Conservation (phyloP, 345 rosid genomes). For the Sonneratia alba region DNA sequence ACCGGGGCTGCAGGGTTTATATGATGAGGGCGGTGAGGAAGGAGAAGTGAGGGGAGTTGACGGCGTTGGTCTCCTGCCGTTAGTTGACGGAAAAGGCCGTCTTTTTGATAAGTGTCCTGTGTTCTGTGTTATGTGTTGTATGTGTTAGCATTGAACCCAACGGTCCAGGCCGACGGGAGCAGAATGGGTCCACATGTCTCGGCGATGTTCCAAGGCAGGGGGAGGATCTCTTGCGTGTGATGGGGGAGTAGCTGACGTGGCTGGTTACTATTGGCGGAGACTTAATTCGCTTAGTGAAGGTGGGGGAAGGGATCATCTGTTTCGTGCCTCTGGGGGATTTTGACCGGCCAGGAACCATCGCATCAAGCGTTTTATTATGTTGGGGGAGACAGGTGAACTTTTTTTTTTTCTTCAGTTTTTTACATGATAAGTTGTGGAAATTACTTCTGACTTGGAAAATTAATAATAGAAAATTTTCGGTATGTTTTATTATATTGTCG, state of each 20-base stretch:
- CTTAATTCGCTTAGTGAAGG: neutral
- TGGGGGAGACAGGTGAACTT: too few species aligned
- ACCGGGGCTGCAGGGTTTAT: conserved; percentile 20
- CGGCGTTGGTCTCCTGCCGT: conserved; percentile 39
- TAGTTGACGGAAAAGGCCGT: conserved; percentile 32
- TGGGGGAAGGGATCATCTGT: conserved; percentile 7
- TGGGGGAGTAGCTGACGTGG: conserved; percentile 29
- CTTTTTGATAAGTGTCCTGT: too few species aligned
- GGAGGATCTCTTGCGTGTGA: conserved; percentile 45
- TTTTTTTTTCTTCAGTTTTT: too few species aligned
- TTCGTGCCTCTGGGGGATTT: neutral
- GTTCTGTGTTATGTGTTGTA: neutral
- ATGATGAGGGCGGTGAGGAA: conserved; percentile 9
- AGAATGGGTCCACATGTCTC: conserved; percentile 51
- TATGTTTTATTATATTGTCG: too few species aligned
- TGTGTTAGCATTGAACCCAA: neutral
- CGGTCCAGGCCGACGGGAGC: conserved; percentile 41
- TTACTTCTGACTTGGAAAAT: neutral
- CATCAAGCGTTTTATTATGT: conserved; percentile 14
- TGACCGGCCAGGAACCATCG: conserved; percentile 29
- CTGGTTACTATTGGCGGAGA: conserved; percentile 8
- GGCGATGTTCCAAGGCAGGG: conserved; percentile 10
- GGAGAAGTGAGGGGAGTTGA: conserved; percentile 4
- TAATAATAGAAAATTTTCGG: too few species aligned
- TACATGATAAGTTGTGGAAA: too few species aligned